Percentiles rank a stretch among this genome's conserved stretches.
phyloP scores from a whole-genome alignment of 768 basidiomycete genomes.

The Amanita subjunquillea region DNA sequence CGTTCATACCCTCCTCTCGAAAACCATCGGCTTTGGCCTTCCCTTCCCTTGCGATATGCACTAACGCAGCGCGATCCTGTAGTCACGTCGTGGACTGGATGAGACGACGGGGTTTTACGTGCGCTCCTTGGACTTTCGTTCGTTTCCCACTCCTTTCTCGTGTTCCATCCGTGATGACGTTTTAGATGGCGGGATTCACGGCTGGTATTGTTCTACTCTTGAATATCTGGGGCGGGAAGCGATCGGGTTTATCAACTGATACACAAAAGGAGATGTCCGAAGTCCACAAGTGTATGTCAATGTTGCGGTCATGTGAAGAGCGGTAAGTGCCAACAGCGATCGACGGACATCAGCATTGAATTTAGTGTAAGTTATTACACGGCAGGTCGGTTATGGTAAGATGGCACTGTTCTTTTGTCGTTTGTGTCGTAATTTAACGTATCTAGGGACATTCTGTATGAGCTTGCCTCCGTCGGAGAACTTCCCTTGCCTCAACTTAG shows the following conservation, averaged over 20 bases:
- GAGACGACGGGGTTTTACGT: constrained; percentile 21
- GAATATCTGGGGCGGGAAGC: constrained; percentile 57
- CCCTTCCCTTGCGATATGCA: constrained; percentile 67
- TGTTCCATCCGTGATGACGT: background rate
- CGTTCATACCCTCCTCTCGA: constrained; percentile 57
- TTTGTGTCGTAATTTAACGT: constrained; percentile 16
- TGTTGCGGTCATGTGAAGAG: constrained; percentile 30
- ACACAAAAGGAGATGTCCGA: constrained; percentile 49
- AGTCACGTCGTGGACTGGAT: constrained; percentile 68
- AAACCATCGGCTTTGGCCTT: constrained; percentile 38
- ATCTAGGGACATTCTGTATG: constrained; percentile 61
- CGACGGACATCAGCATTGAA: background rate
- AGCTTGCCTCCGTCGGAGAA: constrained; percentile 62
- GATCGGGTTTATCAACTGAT: constrained; percentile 36
- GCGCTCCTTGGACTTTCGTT: background rate
- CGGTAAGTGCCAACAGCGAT: constrained; percentile 8
- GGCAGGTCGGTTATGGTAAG: constrained; percentile 35
- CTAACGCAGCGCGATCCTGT: constrained; percentile 73
- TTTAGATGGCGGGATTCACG: constrained; percentile 30
- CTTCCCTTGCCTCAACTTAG: constrained; percentile 53
- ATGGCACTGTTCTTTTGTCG: background rate
- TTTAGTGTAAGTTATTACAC: constrained; percentile 22
- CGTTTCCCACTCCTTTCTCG: background rate
- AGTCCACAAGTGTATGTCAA: constrained; percentile 53
- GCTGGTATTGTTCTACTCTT: constrained; percentile 51